Base-by-base conservation (phyloP, 441 rosid genomes). In the Corymbia calophylla region DNA sequence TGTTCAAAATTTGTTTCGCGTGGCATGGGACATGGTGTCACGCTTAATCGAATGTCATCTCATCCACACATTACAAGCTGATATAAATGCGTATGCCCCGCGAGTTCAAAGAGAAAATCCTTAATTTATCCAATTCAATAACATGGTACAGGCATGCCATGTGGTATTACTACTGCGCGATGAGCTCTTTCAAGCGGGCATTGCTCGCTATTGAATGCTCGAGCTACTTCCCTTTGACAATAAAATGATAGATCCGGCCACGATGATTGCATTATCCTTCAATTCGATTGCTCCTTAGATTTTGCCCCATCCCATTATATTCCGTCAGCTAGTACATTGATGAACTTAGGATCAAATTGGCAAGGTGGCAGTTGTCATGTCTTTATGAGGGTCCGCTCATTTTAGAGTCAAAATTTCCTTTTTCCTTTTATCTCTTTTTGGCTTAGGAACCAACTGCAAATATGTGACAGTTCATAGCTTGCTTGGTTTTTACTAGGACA, bases 191-290 rank as follows among this genome's bases (percentile, higher is more conserved):
- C 8, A 15, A 1, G 51, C 91, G 56, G 53, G 93, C 86, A 58
- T 87, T 81, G 58, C 31, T 49, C 2, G 58, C 2, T 12, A 91
- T 91, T 93, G 81, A 93, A 91, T 91, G 93, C 89, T 87, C 80
- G 89, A 68, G 51, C 92, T 62, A 81, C 89, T 86, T 56, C 54
- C n/a, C 73, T 17, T 68, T 21, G 27, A 56, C 29, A 5, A 55
- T 32, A 48, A 44, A 86, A 60, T n/a, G 90, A 77, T 77, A 23
- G 84, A 77, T 39, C 51, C n/a, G 3, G 84, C 51, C 84, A 44
- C 13, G 18, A 47, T 9, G 1, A 77, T 44, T 77, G 84, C 48
- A 44, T 51, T 16, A 44, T 44, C 84, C 18, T 25, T 77, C 51
- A 77, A 77, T 4, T 73, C 15, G 5, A 73, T 73, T 39, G 51